These are phyloP conservation scores for Kwoniella sp. DNA, from an alignment of 768 basidiomycete species.

Conservation along the genomic window DNA sequence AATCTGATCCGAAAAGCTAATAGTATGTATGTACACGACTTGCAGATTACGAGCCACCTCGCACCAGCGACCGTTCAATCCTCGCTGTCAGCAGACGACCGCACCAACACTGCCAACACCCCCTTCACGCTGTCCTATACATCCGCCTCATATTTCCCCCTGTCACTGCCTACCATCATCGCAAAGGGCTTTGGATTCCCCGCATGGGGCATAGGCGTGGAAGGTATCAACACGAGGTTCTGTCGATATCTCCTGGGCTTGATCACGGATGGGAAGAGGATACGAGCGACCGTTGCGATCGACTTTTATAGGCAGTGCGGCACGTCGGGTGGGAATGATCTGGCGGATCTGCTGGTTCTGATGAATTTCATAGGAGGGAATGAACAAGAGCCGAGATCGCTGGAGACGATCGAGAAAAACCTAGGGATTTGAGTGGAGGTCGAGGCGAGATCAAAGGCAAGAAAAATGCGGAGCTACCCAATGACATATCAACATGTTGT, in stretches of 20 bases:
- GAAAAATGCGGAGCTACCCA: too few species aligned
- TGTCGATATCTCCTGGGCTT: constrained; percentile 69
- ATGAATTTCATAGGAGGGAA: constrained; percentile 37
- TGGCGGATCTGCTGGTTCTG: constrained; percentile 34
- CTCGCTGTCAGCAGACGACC: constrained; percentile 31
- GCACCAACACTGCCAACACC: not conserved
- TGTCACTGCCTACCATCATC: constrained; percentile 74
- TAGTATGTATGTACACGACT: too few species aligned
- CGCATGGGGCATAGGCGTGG: constrained; percentile 71
- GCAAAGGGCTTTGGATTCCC: constrained; percentile 87
- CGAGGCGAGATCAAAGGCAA: too few species aligned
- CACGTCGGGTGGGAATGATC: constrained; percentile 19
- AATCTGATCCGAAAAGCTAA: constrained; percentile 3
- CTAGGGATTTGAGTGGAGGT: too few species aligned
- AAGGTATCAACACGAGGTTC: constrained; percentile 80
- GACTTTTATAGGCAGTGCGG: constrained; percentile 43
- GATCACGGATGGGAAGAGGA: constrained; percentile 23
- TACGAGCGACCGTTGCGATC: constrained; percentile 31
- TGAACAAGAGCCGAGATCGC: too few species aligned
- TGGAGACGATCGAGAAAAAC: too few species aligned
- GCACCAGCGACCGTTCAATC: constrained; percentile 23
- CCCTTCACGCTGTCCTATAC: constrained; percentile 73
- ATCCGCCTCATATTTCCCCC: constrained; percentile 77
- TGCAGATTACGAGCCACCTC: constrained; percentile 44
- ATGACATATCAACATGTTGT: too few species aligned